Percentiles rank a stretch among this genome's conserved stretches.
These are phyloP conservation scores for Wallacemonas sp. DNA, from an alignment of 208 protist species.

Conservation along the genomic window DNA sequence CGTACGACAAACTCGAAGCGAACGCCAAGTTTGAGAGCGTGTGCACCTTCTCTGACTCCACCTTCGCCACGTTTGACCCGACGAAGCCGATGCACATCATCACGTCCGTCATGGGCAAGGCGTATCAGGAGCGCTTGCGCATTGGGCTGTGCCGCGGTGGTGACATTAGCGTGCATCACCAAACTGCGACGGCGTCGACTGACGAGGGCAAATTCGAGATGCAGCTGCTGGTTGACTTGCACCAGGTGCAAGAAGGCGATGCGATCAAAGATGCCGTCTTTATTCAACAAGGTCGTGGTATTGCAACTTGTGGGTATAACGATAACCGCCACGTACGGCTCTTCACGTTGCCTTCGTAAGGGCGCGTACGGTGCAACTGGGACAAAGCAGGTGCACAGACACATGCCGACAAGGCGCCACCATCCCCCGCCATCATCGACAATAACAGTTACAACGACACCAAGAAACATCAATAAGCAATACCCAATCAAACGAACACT, in stretches of 20 bases:
- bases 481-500: too few species aligned
- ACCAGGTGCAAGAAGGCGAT: conserved; percentile 55
- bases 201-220: conserved; percentile 37
- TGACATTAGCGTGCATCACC: conserved; percentile 51
- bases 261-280: conserved; percentile 45
- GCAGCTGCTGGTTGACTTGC: conserved; percentile 39
- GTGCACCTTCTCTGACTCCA: conserved; percentile 50
- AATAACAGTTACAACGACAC: too few species aligned
- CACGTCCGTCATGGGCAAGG: conserved; percentile 45
- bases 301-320: conserved; percentile 63
- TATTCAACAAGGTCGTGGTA: conserved; percentile 46
- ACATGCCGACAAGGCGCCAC: too few species aligned
- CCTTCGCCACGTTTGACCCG: conserved; percentile 50
- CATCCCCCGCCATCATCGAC: too few species aligned
- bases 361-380: too few species aligned
- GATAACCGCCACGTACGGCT: conserved; percentile 62
- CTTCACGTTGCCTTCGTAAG: conserved; percentile 40
- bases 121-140: conserved; percentile 63
- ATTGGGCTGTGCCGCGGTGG: conserved; percentile 46
- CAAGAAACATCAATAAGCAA: too few species aligned
- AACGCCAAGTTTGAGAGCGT: conserved; percentile 40
- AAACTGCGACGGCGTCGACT: conserved; percentile 17
- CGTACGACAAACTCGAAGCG: conserved; percentile 27
- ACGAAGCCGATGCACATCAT: conserved; percentile 44
- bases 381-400: too few species aligned